phyloP scores from a whole-genome alignment of 306 rosid genomes.

The Acacia crassicarpa region DNA sequence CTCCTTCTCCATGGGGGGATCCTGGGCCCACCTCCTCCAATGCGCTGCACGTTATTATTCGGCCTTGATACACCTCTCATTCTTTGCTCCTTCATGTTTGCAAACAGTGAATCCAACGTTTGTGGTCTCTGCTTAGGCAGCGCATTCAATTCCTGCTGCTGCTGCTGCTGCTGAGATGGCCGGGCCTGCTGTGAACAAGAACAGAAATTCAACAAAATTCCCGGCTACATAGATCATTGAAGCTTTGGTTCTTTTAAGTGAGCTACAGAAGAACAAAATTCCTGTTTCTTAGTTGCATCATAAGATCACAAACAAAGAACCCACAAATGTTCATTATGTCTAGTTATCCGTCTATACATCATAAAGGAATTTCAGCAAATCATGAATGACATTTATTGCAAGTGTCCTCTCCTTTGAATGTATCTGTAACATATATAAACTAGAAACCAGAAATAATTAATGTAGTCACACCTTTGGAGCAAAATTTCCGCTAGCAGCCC shows the following conservation, averaged over 20 bases:
- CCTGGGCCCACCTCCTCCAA: conserved; percentile 47
- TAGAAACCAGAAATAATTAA: conserved; percentile 16
- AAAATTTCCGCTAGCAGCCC: conserved; percentile 49
- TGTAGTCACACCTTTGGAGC: conserved; percentile 51
- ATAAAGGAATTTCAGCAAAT: not conserved
- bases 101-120: conserved; percentile 79
- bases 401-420: not conserved
- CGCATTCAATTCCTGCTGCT: conserved; percentile 34
- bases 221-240: not conserved
- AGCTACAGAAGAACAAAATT: no score
- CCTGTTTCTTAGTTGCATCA: not conserved
- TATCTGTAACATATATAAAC: conserved; percentile 5
- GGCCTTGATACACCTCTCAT: conserved; percentile 57
- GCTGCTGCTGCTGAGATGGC: conserved; percentile 27
- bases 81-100: conserved; percentile 89
- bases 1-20: conserved; percentile 76
- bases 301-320: not conserved
- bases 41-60: conserved; percentile 46
- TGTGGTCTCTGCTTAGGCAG: conserved; percentile 68
- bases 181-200: conserved; percentile 35
- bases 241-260: not conserved
- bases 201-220: not conserved
- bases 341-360: not conserved
- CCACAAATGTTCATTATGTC: not conserved
- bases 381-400: not conserved